Base-by-base conservation (phyloP, 2,329 filamentous ascomycete species). In the Colletotrichum sansevieriae region DNA sequence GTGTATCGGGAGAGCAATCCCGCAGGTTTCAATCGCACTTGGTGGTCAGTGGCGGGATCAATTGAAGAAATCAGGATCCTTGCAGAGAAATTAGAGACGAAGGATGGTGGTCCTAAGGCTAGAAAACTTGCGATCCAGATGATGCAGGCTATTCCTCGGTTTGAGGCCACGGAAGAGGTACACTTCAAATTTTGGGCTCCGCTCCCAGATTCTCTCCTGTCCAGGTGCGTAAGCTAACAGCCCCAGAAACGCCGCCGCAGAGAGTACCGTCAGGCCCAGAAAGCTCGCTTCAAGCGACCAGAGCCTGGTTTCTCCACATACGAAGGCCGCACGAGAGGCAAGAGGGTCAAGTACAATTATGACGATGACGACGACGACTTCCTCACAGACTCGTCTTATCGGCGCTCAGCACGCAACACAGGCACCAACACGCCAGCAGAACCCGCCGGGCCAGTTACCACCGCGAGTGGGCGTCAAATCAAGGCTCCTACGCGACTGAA, bases 271-370 rank as follows among this genome's bases (percentile, higher is more conserved):
- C 88, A 93, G 76, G 87, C 90, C 74, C 93, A 93, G 71, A 95
- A 95, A 76, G 93, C 95, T 70, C 91, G 92, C 68, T 98, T 98
- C 81, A 88, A 92, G 72, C 89, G 94, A 5, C 94, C 94, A 6
- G 95, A 97, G 74, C 91, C 92, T 10, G 94, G 94, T 4, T 97
- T 95, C 77, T 98, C 95, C 1, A 84, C 97, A 66, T 99, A 99
- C 78, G 96, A 99, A 82, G 96, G 96, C 57, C 93, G 96, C 61
- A 99, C 97, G 5, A 90, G 96, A 68, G 96, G 96, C 65, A 98
- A 99, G 84, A 92, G 95, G 70, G 92, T 97, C 82, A 97, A 95
- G 79, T 99, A 99, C 77, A 99, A 94, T 0, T 99, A 93, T 76
- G 97, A 94, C 0, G 95, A 98, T 60, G 93, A 97, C 25, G 93